Conservation (phyloP, 1,284 basidiomycete genomes). For the Trametes polyzona region DNA sequence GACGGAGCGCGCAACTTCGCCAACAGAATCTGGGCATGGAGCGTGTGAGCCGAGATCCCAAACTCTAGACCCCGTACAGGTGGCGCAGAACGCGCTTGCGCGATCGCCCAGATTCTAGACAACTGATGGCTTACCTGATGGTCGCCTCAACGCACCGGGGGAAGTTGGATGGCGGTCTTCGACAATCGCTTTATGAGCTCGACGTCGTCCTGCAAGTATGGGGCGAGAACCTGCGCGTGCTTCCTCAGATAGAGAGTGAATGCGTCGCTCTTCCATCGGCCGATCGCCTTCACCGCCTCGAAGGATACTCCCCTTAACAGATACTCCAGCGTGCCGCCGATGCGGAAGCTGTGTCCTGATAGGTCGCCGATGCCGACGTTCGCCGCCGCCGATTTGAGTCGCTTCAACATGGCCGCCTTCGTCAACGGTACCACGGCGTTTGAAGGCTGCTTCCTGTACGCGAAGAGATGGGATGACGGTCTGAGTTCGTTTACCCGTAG, state of each 20-base stretch:
- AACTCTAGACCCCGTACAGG: no score
- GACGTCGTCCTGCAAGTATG: constrained; percentile 26
- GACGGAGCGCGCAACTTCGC: no score
- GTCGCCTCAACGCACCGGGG: not conserved
- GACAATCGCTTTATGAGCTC: constrained; percentile 17
- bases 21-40: no score
- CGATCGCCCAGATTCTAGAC: not conserved
- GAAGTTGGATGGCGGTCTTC: constrained; percentile 14
- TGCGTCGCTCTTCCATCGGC: constrained; percentile 39
- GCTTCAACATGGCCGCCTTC: not conserved
- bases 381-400: not conserved
- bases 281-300: constrained; percentile 38
- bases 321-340: constrained; percentile 43
- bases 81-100: no score
- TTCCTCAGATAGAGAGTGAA: constrained; percentile 28
- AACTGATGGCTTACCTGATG: not conserved
- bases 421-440: not conserved
- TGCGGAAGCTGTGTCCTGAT: constrained; percentile 42
- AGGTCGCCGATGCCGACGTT: not conserved
- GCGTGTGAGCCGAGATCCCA: no score
- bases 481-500: not conserved
- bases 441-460: not conserved
- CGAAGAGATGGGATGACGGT: not conserved
- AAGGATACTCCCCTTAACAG: constrained; percentile 40
- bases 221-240: constrained; percentile 23